Evolutionary conservation across 441 rosid genomes (phyloP).

Genomic region (Mallotus repandus): DNA sequence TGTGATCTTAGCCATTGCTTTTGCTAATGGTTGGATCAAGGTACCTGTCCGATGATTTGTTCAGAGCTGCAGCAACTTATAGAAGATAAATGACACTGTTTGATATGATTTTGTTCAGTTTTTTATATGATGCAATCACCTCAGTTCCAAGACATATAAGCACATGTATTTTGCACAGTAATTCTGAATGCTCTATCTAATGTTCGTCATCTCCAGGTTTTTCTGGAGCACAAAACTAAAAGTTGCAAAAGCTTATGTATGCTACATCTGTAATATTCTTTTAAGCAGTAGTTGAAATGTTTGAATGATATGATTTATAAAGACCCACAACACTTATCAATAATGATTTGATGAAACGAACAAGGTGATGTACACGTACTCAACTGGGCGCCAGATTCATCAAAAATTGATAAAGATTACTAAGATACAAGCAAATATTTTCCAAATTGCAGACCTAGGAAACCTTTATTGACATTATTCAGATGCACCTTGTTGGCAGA

Average conservation of each 20-base stretch:
- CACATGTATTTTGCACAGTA: slow-evolving; percentile 10
- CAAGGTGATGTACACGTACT: too few species aligned
- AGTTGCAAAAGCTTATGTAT: background rate
- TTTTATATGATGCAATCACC: slow-evolving; percentile 9
- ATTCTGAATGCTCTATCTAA: slow-evolving; percentile 10
- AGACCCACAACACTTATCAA: background rate
- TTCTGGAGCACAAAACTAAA: background rate
- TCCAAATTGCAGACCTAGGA: background rate
- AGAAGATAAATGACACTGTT: background rate
- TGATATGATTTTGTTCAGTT: background rate
- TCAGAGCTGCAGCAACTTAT: background rate
- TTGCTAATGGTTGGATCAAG: slow-evolving; percentile 93
- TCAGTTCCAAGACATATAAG: slow-evolving; percentile 17
- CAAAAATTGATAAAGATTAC: background rate
- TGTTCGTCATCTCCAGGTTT: background rate
- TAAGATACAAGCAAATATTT: background rate
- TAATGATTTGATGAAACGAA: too few species aligned
- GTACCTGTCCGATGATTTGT: slow-evolving; percentile 56
- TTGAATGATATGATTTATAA: background rate
- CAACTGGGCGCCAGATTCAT: too few species aligned
- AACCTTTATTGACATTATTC: background rate
- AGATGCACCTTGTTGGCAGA: background rate
- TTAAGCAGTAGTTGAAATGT: background rate
- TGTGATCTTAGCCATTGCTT: slow-evolving; percentile 86
- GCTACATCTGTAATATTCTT: background rate